Percentiles rank a stretch among this genome's conserved stretches.
phyloP scores from a whole-genome alignment of 2,329 filamentous ascomycete species.

The Aureobasidium mangrovei region DNA sequence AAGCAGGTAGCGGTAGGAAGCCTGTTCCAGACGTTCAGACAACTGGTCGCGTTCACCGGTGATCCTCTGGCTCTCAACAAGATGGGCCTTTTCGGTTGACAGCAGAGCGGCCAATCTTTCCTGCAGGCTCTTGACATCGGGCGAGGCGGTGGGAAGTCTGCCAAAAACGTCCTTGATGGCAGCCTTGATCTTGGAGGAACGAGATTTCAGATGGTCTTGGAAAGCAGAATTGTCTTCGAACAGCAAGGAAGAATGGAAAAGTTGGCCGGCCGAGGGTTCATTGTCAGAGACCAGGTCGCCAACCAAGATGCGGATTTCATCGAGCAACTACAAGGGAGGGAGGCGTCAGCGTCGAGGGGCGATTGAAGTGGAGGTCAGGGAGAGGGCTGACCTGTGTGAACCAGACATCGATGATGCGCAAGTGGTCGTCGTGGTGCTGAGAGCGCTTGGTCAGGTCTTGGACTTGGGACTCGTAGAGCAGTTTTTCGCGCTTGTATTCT shows the following conservation, averaged over 20 bases:
- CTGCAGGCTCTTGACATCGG: conserved; percentile 66
- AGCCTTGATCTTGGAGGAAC: conserved; percentile 65
- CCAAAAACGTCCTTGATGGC: conserved; percentile 63
- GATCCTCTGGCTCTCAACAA: conserved; percentile 66
- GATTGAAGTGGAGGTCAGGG: not conserved
- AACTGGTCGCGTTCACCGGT: conserved; percentile 73
- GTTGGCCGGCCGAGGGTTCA: conserved; percentile 24
- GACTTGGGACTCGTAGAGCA: conserved; percentile 69
- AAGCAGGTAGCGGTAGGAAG: conserved; percentile 84
- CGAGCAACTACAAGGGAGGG: conserved; percentile 31
- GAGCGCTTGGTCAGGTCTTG: conserved; percentile 71
- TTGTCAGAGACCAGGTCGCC: conserved; percentile 15
- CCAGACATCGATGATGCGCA: conserved; percentile 86
- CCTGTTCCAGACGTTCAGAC: conserved; percentile 77
- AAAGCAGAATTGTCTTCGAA: conserved; percentile 54
- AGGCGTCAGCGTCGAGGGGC: conserved; percentile 16
- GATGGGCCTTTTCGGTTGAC: conserved; percentile 71
- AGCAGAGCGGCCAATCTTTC: conserved; percentile 65
- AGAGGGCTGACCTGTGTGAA: conserved; percentile 68
- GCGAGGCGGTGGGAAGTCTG: conserved; percentile 42
- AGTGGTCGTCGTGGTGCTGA: conserved; percentile 81
- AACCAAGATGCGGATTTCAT: conserved; percentile 39
- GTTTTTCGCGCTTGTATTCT: conserved; percentile 89
- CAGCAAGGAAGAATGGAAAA: conserved; percentile 44
- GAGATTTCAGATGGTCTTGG: conserved; percentile 68